A percentile compares a stretch with the other conserved stretches of the same genome.
These are phyloP conservation scores for Dactylella cylindrospora DNA, from an alignment of 2,329 filamentous ascomycete species.

Conservation along the genomic window DNA sequence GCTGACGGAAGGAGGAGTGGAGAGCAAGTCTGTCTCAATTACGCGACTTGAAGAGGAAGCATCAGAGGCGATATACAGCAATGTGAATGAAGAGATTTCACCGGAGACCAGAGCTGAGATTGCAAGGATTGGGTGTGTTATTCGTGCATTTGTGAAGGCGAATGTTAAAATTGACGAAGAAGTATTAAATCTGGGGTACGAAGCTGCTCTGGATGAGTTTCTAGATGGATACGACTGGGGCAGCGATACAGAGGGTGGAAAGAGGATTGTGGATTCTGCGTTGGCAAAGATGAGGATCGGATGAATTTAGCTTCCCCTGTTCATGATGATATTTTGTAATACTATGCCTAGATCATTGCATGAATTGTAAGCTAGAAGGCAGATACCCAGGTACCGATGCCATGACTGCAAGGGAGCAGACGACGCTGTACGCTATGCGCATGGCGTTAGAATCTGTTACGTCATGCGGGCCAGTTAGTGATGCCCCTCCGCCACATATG, in stretches of 20 bases:
- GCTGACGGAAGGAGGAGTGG: slow-evolving; percentile 53
- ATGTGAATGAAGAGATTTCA: slow-evolving; percentile 85
- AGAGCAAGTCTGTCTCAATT: slow-evolving; percentile 62
- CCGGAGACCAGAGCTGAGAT: slow-evolving; percentile 82
- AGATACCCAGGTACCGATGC: no score
- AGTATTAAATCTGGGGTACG: slow-evolving; percentile 78
- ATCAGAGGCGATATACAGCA: slow-evolving; percentile 84
- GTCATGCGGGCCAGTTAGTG: not conserved
- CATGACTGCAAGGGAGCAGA: no score
- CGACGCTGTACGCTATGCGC: not conserved
- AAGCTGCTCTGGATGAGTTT: slow-evolving; percentile 69
- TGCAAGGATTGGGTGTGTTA: slow-evolving; percentile 75
- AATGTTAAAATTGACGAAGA: slow-evolving; percentile 87
- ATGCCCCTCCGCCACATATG: not conserved
- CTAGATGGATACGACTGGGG: slow-evolving; percentile 46
- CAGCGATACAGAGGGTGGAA: slow-evolving; percentile 49
- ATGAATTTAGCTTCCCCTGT: slow-evolving; percentile 4
- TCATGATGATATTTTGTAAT: no score
- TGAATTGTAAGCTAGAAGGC: no score
- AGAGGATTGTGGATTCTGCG: slow-evolving; percentile 50
- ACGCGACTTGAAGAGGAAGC: slow-evolving; percentile 86
- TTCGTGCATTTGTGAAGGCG: slow-evolving; percentile 78
- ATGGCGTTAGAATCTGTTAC: not conserved
- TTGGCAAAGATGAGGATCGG: slow-evolving; percentile 34
- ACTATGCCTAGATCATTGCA: no score